Base-by-base conservation (phyloP, 768 basidiomycete species). In the Mrakia frigida region DNA sequence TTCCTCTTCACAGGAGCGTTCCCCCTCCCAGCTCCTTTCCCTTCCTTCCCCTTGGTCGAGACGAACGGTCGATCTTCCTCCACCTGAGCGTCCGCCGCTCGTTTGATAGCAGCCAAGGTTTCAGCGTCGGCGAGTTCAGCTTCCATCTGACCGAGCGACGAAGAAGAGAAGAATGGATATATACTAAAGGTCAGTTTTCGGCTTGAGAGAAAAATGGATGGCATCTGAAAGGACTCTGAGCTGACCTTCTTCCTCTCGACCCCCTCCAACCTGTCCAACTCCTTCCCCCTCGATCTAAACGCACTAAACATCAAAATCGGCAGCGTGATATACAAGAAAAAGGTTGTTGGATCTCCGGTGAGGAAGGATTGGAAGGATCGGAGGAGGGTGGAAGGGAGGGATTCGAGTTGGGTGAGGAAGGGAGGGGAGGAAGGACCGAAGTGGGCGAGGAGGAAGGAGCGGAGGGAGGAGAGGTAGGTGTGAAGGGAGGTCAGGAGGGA, bases 231-330 rank as follows among this genome's bases (percentile, higher is more conserved):
- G n/a, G n/a, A n/a, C n/a, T n/a, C n/a, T n/a, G n/a, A n/a, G n/a
- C n/a, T n/a, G n/a, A n/a, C 23, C 35, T 39, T 25, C 21, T 39
- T 39, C 21, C 16, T 23, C 65, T 68, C 39, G 61, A 13, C 33
- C 21, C 1, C 6, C 16, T 68, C 25, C 35, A 37, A 9, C 65
- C 23, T 21, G 1, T 68, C 25, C 35, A 68, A 13, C 65, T 37
- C 37, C 37, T 68, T 68, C 35, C n/a, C 39, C 35, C 21, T 33
- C 16, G 39, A 5, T 16, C 35, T 21, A 16, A 68, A 68, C 2
- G 65, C 65, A 97, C 88, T 81, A 91, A 91, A 84, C 97, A 97
- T 75, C 89, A 94, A 39, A 95, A 84, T 0, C 94, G 94, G 75
- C 82, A 89, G 88, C n/a, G 85, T 82, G 63, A 63, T 39, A n/a